Evolutionary conservation across 306 rosid genomes (phyloP), one percentile per base, ranked within the genome.

Genomic region (Medicago arabica): DNA sequence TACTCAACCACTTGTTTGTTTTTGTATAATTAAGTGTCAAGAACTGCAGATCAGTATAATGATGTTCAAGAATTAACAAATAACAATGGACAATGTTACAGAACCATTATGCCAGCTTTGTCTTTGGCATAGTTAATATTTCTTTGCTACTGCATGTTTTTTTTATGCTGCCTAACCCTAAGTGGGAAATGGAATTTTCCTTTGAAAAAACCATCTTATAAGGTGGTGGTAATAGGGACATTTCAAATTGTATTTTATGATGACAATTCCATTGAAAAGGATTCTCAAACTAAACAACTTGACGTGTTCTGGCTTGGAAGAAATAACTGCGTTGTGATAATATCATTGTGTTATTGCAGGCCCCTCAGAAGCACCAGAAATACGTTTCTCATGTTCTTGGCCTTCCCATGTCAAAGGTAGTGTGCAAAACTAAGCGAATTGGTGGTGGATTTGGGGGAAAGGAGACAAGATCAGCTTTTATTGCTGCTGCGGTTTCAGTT

Each of bases 381-480:
- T 89, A 92, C 34, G 86, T 95, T 83, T 83, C 96, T 72, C 87
- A 74, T 83, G 97, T 95, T 83, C 97, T 92, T 77, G 97, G 91
- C 66, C 87, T 95, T 80, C 96, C 97, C 75, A 85, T 95, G 97
- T 92, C 97, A 55, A 95, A 87, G 69, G 98, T 95, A 41, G 95
- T 95, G 74, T 95, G 98, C 86, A 95, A 84, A 92, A 95, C 96
- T 72, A 95, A 95, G 86, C 85, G 97, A 68, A 87, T 95, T 71
- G 98, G 98, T 47, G 98, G 98, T 81, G 98, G 97, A 74, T 95
- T 95, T 83, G 98, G 98, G 23, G 97, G 98, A 40, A 95, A 95
- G 89, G 98, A 95, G 89, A 95, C 98, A 63, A 90, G 97, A 81
- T 85, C 97, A 23, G 93, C 96, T 76, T 73, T 86, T 69, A 15